Percentiles rank a stretch among this genome's conserved stretches.
Evolutionary conservation across 805 yeast species (phyloP).

Genomic region (Nakazawaea pomicola): DNA sequence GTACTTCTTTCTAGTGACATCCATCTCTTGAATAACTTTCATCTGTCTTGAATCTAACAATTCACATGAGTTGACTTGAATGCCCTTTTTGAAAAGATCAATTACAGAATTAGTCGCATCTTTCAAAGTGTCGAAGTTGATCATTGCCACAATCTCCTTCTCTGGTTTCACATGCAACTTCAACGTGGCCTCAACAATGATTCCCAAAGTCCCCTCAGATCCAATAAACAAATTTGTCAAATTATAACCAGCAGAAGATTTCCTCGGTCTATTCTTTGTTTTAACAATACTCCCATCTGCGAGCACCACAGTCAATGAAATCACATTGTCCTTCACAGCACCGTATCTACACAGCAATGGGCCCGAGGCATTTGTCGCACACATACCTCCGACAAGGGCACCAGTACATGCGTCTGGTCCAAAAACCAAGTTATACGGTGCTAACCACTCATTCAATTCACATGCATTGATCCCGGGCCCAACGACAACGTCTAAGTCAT

Average conservation of each 20-base stretch:
- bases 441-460: conserved; percentile 49
- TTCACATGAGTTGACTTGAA: conserved; percentile 71
- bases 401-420: conserved; percentile 83
- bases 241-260: conserved; percentile 77
- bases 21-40: conserved; percentile 56
- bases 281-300: conserved; percentile 78
- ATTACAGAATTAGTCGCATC: conserved; percentile 72
- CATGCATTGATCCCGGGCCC: conserved; percentile 84
- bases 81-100: conserved; percentile 55
- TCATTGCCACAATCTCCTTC: conserved; percentile 62
- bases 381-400: conserved; percentile 76
- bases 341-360: conserved; percentile 78
- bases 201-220: conserved; percentile 75
- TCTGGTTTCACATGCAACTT: conserved; percentile 63
- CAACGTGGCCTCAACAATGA: conserved; percentile 72
- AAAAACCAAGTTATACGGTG: conserved; percentile 48
- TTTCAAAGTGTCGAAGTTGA: conserved; percentile 59
- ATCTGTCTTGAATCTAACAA: conserved; percentile 68
- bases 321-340: conserved; percentile 71
- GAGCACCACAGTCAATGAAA: conserved; percentile 65
- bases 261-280: conserved; percentile 70
- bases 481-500: conserved; percentile 67
- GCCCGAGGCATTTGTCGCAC: conserved; percentile 75
- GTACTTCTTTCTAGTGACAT: conserved; percentile 29
- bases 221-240: conserved; percentile 73